Evolutionary conservation across 2,329 filamentous ascomycete species (phyloP), one percentile per base, ranked within the genome.

Genomic region (Cladosporium sp.): DNA sequence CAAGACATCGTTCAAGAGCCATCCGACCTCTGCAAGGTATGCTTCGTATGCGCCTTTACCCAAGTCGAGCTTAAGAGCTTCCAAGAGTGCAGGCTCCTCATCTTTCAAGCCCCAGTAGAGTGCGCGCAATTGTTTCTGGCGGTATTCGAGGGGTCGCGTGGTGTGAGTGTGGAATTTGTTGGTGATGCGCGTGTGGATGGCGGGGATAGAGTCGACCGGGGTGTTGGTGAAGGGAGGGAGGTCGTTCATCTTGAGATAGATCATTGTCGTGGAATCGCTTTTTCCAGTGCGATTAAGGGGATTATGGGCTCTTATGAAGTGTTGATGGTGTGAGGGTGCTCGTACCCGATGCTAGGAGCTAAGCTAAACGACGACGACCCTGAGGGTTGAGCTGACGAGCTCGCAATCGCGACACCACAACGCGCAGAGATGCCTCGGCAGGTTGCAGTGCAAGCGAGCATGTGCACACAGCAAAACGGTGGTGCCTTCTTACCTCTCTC

Each of bases 41-140:
- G 91, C 82, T 82, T 98, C 95, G 76, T 89, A 92, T 37, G 81
- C 78, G 65, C 89, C 85, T 83, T 96, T 97, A 77, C 87, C 85
- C 69, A 98, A 81, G 75, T 99, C 95, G 72, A 86, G 83, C 75
- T 86, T 84, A 75, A 92, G 86, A 26, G 94, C 92, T 77, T 92
- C 90, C 70, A 87, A 76, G 67, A 98, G 84, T 71, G 89, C 85
- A 55, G 87, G 82, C 65, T 88, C 85, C 76, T 91, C 89, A 82
- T 98, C 94, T 70, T 88, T 88, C 71, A 97, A 78, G 8, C 82
- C 93, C 95, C 95, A 98, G 83, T 97, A 98, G 65, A 98, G 88
- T 84, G 93, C 94, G 72, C 93, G 90, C 67, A 99, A 87, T 84
- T 98, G 95, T 64, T 87, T 84, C 69, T 93, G 83, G 69, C 95